Base-by-base conservation (phyloP, 345 rosid species). In the Gossypium raimondii region DNA sequence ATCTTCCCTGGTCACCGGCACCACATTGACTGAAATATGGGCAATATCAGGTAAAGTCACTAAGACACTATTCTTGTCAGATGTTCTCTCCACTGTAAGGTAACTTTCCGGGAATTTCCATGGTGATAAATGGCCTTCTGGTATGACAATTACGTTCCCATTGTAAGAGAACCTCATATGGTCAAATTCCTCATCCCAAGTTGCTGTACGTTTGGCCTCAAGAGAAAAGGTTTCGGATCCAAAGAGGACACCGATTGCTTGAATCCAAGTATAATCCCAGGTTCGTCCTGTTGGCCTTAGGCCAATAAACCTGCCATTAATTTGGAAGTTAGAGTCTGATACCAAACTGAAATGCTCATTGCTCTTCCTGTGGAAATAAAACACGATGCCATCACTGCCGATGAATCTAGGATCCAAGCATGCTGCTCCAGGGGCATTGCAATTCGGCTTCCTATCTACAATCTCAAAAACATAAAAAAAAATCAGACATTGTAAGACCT, bases 1-100 rank as follows among this genome's bases (percentile, higher is more conserved):
- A 52, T 90, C 96, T 85, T 92, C 90, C 76, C 86, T 82, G 0
- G 87, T 90, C 8, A 92, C 90, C 5, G 93, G 92, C 62, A 90
- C 88, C 1, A 83, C 93, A 72, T 82, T 89, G 76, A 90, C 79
- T 60, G 80, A 82, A 52, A 90, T 86, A 81, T 88, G 91, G 0
- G 81, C 85, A 9, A 79, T 63, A 25, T 85, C 87, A n/a, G 77
- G 76, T 6, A 92, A 48, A 11, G 82, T 81, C 55, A 90, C 79
- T 11, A 74, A 34, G 41, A 80, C 87, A 53, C 88, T 86, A 79
- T 89, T 92, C 82, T 79, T 89, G 78, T 24, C 65, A 0, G 86
- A 78, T 43, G 78, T 83, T 74, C 93, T 86, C 83, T 87, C 89
- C 2, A 92, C 85, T 74, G 77, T 84, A 67, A 92, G 51, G 73